phyloP scores from a whole-genome alignment of 2,329 filamentous ascomycete species.

The Sclerotinia borealis region DNA sequence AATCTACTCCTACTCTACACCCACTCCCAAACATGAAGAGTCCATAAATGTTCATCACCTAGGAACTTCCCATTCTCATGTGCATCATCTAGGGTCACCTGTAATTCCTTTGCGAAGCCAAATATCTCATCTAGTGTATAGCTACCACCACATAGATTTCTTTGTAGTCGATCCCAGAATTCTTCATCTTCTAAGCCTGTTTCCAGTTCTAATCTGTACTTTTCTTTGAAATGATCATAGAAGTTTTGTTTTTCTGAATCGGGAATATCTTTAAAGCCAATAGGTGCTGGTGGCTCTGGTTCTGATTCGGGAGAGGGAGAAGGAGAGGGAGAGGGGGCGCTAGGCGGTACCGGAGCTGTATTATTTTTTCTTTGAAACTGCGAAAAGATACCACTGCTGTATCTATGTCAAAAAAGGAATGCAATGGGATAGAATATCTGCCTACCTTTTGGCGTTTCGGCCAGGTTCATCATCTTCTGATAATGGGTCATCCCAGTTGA shows the following conservation, averaged over 20 bases:
- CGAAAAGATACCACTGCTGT: background rate
- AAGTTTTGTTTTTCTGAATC: background rate
- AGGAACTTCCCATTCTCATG: background rate
- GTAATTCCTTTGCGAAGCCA: slow-evolving; percentile 24
- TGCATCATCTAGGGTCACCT: slow-evolving; percentile 20
- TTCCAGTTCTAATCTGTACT: background rate
- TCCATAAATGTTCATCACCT: background rate
- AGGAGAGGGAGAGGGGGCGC: background rate
- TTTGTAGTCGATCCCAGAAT: background rate
- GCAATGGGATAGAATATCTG: background rate
- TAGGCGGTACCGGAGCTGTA: no score
- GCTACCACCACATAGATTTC: slow-evolving; percentile 11
- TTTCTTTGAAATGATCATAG: background rate
- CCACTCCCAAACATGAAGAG: background rate
- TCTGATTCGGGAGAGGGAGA: background rate
- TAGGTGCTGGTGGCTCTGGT: background rate
- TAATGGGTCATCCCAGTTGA: background rate
- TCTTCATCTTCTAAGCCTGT: background rate
- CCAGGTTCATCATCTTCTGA: background rate
- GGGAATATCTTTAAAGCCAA: background rate
- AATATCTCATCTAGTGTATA: slow-evolving; percentile 27
- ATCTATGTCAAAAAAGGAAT: background rate
- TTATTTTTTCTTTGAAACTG: background rate
- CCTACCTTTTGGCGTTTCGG: slow-evolving; percentile 12
- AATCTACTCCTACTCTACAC: background rate